Conservation (phyloP, 2,329 filamentous ascomycete genomes). For the Alternaria consortialis region DNA sequence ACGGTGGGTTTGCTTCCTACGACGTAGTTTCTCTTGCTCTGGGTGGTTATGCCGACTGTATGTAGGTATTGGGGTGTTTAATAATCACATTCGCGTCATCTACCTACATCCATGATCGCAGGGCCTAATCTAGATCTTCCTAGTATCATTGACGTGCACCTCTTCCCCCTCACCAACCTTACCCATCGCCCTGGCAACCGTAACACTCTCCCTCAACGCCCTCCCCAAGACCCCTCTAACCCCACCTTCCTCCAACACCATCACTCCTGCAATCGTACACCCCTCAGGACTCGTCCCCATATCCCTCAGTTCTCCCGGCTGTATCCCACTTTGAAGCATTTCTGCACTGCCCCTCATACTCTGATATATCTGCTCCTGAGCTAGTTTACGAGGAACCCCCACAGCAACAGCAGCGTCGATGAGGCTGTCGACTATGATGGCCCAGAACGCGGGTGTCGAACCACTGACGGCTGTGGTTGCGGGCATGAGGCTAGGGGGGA, state of each 20-base stretch:
- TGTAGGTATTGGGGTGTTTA: not conserved
- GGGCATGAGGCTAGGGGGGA: constrained; percentile 36
- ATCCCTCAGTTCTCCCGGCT: constrained; percentile 40
- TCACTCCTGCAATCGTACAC: constrained; percentile 46
- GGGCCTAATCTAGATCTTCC: constrained; percentile 15
- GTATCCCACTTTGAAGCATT: constrained; percentile 43
- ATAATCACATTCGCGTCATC: not conserved
- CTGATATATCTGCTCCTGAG: constrained; percentile 44
- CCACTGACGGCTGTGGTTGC: constrained; percentile 42
- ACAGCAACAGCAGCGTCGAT: constrained; percentile 45
- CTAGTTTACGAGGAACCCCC: constrained; percentile 33
- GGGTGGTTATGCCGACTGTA: not conserved
- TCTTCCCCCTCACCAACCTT: constrained; percentile 24
- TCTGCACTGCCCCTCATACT: constrained; percentile 43
- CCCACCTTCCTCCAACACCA: constrained; percentile 45
- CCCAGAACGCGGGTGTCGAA: constrained; percentile 46
- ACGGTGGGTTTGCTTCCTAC: not conserved
- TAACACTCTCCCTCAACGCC: constrained; percentile 60
- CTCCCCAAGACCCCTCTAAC: constrained; percentile 38
- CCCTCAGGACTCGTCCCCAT: constrained; percentile 44
- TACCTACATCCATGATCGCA: not conserved
- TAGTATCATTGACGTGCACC: constrained; percentile 56
- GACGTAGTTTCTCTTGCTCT: not conserved
- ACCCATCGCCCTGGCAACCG: constrained; percentile 56
- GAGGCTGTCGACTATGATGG: constrained; percentile 43